phyloP scores from a whole-genome alignment of 2,329 filamentous ascomycete species.

The Ceratocystis destructans region DNA sequence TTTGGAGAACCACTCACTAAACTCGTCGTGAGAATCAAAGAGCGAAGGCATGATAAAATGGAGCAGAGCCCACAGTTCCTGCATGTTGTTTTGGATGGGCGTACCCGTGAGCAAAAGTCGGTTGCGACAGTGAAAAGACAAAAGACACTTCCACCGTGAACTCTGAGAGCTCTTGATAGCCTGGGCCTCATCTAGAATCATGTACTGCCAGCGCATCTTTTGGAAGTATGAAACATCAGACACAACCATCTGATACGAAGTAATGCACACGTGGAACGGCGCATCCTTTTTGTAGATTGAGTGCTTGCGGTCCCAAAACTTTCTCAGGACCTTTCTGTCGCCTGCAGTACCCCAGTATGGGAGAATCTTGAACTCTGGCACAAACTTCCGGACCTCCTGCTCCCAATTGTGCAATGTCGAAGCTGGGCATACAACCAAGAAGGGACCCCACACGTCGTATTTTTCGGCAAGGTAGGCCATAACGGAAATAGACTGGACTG shows the following conservation, averaged over 20 bases:
- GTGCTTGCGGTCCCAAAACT: slow-evolving; percentile 98
- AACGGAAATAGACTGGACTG: slow-evolving; percentile 95
- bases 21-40: slow-evolving; percentile 87
- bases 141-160: slow-evolving; percentile 89
- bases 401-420: slow-evolving; percentile 99
- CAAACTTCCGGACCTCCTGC: slow-evolving; percentile 91
- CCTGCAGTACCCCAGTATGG: slow-evolving; percentile 95
- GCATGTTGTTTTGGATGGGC: slow-evolving; percentile 99
- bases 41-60: slow-evolving; percentile 99
- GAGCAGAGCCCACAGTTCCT: slow-evolving; percentile 90
- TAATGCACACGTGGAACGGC: slow-evolving; percentile 89
- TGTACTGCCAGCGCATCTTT: slow-evolving; percentile 99
- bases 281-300: slow-evolving; percentile 88
- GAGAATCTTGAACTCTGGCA: slow-evolving; percentile 84
- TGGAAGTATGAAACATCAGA: slow-evolving; percentile 95
- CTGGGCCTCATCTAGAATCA: slow-evolving; percentile 97
- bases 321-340: slow-evolving; percentile 88
- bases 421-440: slow-evolving; percentile 88
- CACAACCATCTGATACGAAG: slow-evolving; percentile 93
- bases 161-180: slow-evolving; percentile 97
- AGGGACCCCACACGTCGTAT: slow-evolving; percentile 96
- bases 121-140: slow-evolving; percentile 92
- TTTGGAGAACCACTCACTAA: slow-evolving; percentile 89
- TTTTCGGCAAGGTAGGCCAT: slow-evolving; percentile 97
- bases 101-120: slow-evolving; percentile 87